Percentiles rank a stretch among this genome's conserved stretches.
phyloP scores from a whole-genome alignment of 495 filamentous ascomycete species.

The Chaetomium cochliodes region DNA sequence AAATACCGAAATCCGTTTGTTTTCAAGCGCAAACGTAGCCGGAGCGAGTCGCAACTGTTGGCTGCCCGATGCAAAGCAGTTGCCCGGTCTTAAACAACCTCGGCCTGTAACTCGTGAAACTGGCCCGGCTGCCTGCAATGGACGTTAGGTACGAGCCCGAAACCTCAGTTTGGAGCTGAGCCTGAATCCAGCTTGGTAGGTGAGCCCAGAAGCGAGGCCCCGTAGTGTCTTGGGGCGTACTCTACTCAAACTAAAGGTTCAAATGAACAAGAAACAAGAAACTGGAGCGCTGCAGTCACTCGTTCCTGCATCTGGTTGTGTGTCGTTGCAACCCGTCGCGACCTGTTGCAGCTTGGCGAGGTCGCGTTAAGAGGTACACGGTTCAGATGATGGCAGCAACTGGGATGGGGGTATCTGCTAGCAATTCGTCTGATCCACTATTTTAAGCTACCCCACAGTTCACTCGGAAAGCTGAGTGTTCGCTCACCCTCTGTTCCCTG shows the following conservation, averaged over 20 bases:
- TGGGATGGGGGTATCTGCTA: neutral
- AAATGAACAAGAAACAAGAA: neutral
- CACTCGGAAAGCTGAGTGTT: neutral
- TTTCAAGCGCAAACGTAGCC: neutral
- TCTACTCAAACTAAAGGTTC: no score
- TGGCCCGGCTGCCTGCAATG: neutral
- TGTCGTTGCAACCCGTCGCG: neutral
- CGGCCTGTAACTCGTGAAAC: neutral
- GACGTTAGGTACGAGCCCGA: no score
- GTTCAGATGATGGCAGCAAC: neutral
- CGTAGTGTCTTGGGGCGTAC: no score
- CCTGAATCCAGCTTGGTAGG: no score
- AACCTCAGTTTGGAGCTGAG: no score
- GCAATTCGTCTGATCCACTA: neutral
- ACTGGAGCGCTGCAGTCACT: neutral
- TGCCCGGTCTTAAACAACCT: neutral
- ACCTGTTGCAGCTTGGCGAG: neutral
- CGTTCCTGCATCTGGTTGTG: neutral
- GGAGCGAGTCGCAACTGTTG: neutral
- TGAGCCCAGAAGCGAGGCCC: no score
- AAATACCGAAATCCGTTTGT: neutral
- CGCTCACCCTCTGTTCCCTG: no score
- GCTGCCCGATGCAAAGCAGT: neutral
- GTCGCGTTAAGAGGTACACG: conserved; percentile 4
- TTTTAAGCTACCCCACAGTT: neutral